Base-by-base conservation (phyloP, 2,329 filamentous ascomycete species). In the Colletotrichum sp. region DNA sequence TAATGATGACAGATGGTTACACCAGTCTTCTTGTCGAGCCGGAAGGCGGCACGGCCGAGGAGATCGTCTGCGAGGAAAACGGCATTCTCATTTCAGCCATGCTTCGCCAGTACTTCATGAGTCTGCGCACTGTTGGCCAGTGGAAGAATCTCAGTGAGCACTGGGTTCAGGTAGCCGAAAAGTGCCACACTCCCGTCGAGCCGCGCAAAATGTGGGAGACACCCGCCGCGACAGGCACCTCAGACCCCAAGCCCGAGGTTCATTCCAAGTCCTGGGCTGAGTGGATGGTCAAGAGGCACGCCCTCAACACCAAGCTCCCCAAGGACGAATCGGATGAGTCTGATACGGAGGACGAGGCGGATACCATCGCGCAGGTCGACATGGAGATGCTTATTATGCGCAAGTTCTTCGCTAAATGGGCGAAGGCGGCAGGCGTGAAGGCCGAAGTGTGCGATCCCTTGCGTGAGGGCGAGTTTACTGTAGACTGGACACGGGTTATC, bases 101-200 rank as follows among this genome's bases (percentile, higher is more conserved):
- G 83, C 89, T 98, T 24, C 92, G 96, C 15, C 96, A 98, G 82
- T 98, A 98, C 84, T 98, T 98, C 85, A 94, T 98, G 90, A 94
- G 93, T 8, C 88, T 98, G 59, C 95, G 95, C 72, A 93, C 96
- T 1, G 86, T 98, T 30, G 95, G 95, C 21, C 92, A 92, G 80
- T 98, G 96, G 96, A 92, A 91, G 76, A 89, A 92, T 74, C 94
- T 94, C 87, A 91, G 93, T 16, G 87, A 89, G 2, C 93, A 95
- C 82, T 98, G 95, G 93, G 85, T 87, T 28, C 83, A 85, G 13
- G 92, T 97, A 3, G 92, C 95, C 39, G 87, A 90, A 30, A 89
- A 89, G 26, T 87, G 95, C 62, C 89, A 92, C 79, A 84, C 85
- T 71, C 89, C 86, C 67, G 84, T 89, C 60, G 86, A 89, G 57